Percentiles rank a stretch among this genome's conserved stretches.
Conservation (phyloP, 257 asterid genomes). For the Rauvolfia tetraphylla region DNA sequence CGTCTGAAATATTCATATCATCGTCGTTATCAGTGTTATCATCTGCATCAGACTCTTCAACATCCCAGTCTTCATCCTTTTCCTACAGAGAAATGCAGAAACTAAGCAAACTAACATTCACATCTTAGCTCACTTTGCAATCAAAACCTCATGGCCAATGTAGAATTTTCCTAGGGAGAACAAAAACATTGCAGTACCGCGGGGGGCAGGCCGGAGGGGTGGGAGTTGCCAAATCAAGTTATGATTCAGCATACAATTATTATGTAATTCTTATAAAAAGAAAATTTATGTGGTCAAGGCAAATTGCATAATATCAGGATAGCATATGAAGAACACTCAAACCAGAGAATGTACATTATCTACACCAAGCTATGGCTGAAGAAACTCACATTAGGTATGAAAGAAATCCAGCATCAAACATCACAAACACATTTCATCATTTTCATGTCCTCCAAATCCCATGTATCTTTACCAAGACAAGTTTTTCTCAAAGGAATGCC, state of each 20-base stretch:
- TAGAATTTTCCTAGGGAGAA: not conserved
- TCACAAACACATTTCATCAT: not conserved
- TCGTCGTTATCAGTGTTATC: conserved; percentile 51
- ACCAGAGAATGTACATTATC: not conserved
- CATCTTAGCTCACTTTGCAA: not conserved
- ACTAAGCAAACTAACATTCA: not conserved
- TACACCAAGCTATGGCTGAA: not conserved
- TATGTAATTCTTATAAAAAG: not conserved
- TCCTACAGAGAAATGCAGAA: conserved; percentile 35
- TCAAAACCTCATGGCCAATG: not conserved
- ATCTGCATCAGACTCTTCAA: conserved; percentile 84
- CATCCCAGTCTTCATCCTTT: conserved; percentile 88
- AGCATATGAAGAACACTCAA: not conserved
- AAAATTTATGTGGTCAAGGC: not conserved
- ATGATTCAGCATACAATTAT: not conserved
- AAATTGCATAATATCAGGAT: not conserved
- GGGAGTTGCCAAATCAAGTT: not conserved
- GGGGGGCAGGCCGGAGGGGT: no score
- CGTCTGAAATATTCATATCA: conserved; percentile 73
- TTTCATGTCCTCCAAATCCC: not conserved
- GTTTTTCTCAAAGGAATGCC: not conserved
- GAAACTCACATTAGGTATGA: not conserved
- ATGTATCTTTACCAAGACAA: not conserved
- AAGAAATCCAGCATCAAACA: not conserved
- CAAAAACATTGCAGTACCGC: not conserved